Evolutionary conservation across 83 land plant genomes (phyloP).

Genomic region (Picea engelmannii): DNA sequence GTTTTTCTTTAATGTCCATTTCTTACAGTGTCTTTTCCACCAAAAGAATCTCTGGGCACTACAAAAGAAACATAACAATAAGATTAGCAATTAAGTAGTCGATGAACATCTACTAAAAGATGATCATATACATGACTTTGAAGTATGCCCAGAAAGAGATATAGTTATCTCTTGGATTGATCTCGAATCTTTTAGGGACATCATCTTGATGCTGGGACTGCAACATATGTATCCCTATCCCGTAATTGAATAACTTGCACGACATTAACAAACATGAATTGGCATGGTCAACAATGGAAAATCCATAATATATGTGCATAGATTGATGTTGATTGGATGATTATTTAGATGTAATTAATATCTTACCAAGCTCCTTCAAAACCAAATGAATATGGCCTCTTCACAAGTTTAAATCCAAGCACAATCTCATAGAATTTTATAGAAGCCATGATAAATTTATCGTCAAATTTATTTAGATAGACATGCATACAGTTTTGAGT

Average conservation of each 20-base stretch:
- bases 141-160: conserved; percentile 49
- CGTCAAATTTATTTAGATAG: too few relatives aligned
- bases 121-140: neutral
- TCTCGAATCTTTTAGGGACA: conserved; percentile 17
- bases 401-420: conserved; percentile 21
- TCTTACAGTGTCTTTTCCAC: neutral
- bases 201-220: conserved; percentile 15
- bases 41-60: too few relatives aligned
- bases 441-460: conserved; percentile 14
- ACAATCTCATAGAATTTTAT: conserved; percentile 26
- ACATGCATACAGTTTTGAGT: too few relatives aligned
- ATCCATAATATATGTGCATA: neutral
- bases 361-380: conserved; percentile 44
- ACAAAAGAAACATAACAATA: too few relatives aligned
- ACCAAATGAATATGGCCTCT: conserved; percentile 31
- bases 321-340: too few relatives aligned
- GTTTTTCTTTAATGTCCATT: neutral
- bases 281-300: neutral
- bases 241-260: conserved; percentile 36
- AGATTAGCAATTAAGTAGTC: too few relatives aligned
- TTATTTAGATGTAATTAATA: neutral
- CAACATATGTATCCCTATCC: conserved; percentile 57
- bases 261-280: neutral
- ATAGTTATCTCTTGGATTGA: conserved; percentile 72
- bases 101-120: neutral